Conservation (phyloP, 75 land plant genomes). For the Pinus taeda region DNA sequence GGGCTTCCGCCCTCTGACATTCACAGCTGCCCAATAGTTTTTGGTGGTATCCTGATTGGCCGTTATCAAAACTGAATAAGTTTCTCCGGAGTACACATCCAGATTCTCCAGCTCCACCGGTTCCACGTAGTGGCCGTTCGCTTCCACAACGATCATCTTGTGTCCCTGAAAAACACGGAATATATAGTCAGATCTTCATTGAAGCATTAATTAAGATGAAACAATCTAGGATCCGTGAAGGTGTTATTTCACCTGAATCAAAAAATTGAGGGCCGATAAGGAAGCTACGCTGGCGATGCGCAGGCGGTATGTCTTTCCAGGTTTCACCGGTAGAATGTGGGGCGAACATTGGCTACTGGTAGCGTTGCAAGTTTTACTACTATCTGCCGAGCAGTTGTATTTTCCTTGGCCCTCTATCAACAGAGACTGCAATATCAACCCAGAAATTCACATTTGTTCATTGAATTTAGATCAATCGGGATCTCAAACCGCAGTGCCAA, state of each 20-base stretch:
- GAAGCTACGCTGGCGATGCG: conserved; percentile 73
- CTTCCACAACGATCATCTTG: conserved; percentile 82
- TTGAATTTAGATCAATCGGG: too few relatives aligned
- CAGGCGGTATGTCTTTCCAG: conserved; percentile 16
- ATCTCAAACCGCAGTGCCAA: too few relatives aligned
- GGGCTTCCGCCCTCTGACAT: conserved; percentile 72
- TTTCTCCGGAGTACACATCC: conserved; percentile 85
- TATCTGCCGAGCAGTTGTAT: conserved; percentile 55
- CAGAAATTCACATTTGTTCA: too few relatives aligned
- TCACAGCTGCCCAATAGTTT: conserved; percentile 71
- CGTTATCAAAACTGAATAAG: conserved; percentile 73
- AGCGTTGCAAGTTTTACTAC: conserved; percentile 12
- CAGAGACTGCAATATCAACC: conserved; percentile 32
- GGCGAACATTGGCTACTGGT: conserved; percentile 45
- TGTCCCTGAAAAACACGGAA: conserved; percentile 40
- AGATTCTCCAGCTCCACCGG: conserved; percentile 55
- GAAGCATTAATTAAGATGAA: too few relatives aligned
- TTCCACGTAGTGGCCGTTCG: conserved; percentile 79
- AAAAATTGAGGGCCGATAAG: conserved; percentile 1
- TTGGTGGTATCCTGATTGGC: conserved; percentile 48
- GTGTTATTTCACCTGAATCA: conserved; percentile 6
- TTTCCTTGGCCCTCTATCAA: conserved; percentile 78
- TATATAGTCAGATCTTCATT: not conserved
- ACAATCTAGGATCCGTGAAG: not conserved
- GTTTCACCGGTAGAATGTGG: conserved; percentile 34